Percentiles rank a stretch among this genome's conserved stretches.
Evolutionary conservation across 108 stramenopile species (phyloP).

Genomic region (Pseudonitzschia delicatissima): DNA sequence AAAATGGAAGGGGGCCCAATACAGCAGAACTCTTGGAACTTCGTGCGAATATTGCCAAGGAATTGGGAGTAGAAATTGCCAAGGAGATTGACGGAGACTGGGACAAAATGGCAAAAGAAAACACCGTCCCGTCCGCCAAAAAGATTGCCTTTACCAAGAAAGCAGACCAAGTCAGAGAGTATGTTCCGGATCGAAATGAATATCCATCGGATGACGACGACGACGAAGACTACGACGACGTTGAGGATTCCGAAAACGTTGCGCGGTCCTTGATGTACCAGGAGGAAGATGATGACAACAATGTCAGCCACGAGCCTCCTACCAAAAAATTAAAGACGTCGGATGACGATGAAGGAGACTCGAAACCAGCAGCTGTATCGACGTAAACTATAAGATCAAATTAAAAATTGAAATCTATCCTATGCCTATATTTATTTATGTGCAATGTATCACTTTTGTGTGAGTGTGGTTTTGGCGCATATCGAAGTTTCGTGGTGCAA

Average conservation of each 20-base stretch:
- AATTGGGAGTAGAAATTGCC: conserved; percentile 66
- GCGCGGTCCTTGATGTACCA: background rate
- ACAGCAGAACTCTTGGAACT: conserved; percentile 74
- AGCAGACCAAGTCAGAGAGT: conserved; percentile 12
- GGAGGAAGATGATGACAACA: conserved; percentile 7
- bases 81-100: conserved; percentile 37
- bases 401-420: no score
- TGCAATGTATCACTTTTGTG: no score
- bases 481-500: no score
- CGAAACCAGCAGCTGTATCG: conserved; percentile 19
- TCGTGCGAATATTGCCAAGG: conserved; percentile 69
- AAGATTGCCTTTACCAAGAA: conserved; percentile 24
- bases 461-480: no score
- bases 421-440: no score
- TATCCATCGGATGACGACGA: conserved; percentile 6
- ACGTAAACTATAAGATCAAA: background rate
- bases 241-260: conserved; percentile 11
- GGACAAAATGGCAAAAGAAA: conserved; percentile 29
- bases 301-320: conserved; percentile 4
- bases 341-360: conserved; percentile 15
- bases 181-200: conserved; percentile 27
- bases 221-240: conserved; percentile 7
- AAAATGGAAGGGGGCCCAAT: conserved; percentile 81
- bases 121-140: conserved; percentile 10
- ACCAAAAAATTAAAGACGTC: conserved; percentile 19